phyloP scores from a whole-genome alignment of 2,329 filamentous ascomycete species.

The Ascocoryne sarcoides region DNA sequence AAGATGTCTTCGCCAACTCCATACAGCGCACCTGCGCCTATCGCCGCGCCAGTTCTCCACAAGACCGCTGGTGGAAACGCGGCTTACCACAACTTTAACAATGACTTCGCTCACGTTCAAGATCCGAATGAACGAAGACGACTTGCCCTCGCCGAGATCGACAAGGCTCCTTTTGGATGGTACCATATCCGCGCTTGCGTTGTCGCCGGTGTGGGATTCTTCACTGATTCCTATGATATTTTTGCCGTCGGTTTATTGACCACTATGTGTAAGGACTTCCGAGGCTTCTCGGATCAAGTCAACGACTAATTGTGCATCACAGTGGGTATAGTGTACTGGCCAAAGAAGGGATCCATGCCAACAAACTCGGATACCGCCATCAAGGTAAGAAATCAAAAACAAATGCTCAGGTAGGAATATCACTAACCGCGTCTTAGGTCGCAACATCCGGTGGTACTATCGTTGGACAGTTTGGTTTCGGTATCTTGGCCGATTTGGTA shows the following conservation, averaged over 20 bases:
- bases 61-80: constrained; percentile 8
- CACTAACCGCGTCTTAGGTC: constrained; percentile 31
- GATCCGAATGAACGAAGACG: constrained; percentile 73
- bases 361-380: constrained; percentile 65
- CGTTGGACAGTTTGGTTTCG: constrained; percentile 71
- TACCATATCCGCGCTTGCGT: constrained; percentile 63
- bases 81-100: constrained; percentile 46
- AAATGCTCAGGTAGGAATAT: background rate
- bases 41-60: background rate
- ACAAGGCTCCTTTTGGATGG: constrained; percentile 76
- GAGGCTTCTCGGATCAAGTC: background rate
- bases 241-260: constrained; percentile 9
- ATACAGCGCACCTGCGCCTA: background rate
- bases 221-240: constrained; percentile 69
- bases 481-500: constrained; percentile 64
- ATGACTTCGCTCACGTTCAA: constrained; percentile 55
- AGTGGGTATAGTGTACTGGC: constrained; percentile 18
- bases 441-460: constrained; percentile 76
- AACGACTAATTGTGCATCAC: constrained; percentile 2
- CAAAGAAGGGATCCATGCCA: constrained; percentile 47
- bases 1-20: background rate
- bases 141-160: constrained; percentile 71
- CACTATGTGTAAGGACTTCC: constrained; percentile 4
- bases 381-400: constrained; percentile 37
- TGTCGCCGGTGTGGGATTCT: constrained; percentile 47